phyloP scores from a whole-genome alignment of 2,329 filamentous ascomycete species.

The Beauveria sp. region DNA sequence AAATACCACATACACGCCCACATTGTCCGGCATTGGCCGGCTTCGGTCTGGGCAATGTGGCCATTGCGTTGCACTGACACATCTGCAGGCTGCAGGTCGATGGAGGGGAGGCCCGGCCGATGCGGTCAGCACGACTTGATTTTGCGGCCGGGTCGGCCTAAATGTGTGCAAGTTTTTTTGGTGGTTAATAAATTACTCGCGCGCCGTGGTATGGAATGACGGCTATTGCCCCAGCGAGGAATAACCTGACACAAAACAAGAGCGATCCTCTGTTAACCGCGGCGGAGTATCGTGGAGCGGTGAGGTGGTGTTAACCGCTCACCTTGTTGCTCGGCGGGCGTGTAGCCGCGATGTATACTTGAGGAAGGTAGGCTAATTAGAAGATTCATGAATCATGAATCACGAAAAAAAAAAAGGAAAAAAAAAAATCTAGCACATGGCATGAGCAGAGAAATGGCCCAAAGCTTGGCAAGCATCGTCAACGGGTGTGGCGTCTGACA shows the following conservation, averaged over 20 bases:
- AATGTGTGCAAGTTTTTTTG: no score
- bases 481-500: slow-evolving; percentile 6
- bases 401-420: neutral
- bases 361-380: neutral
- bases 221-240: no score
- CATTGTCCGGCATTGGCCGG: neutral
- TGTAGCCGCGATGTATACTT: neutral
- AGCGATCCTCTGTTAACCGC: neutral
- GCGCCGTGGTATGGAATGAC: no score
- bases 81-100: neutral
- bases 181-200: no score
- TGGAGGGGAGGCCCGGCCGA: neutral
- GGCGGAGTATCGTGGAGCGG: neutral
- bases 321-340: neutral
- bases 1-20: no score
- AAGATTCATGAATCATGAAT: neutral
- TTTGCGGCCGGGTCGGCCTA: no score
- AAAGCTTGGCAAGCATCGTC: neutral
- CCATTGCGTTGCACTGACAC: neutral
- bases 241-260: neutral
- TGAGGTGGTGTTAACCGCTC: neutral
- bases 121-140: slow-evolving; percentile 2
- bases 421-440: neutral
- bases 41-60: neutral
- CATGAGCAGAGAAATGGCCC: neutral